Evolutionary conservation across 2,329 filamentous ascomycete species (phyloP).

Genomic region (Colletotrichum trifolii): DNA sequence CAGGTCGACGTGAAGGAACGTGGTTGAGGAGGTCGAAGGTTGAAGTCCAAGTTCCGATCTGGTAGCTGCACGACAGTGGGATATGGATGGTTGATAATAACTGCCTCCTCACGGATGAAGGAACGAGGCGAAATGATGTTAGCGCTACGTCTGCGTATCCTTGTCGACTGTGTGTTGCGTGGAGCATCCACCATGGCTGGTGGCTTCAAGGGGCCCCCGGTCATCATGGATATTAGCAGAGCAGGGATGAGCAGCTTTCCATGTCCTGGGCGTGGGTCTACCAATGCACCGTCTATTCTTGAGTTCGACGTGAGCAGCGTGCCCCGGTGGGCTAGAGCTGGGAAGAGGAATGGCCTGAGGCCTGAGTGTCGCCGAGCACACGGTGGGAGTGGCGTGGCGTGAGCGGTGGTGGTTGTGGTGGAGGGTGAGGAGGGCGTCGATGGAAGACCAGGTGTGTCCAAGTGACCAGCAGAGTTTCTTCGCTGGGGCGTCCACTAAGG

Average conservation of each 20-base stretch:
- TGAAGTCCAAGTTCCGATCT: slow-evolving; percentile 4
- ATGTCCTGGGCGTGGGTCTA: slow-evolving; percentile 41
- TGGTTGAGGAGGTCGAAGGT: slow-evolving; percentile 44
- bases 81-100: slow-evolving; percentile 38
- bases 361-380: slow-evolving; percentile 33
- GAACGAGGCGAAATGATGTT: slow-evolving; percentile 39
- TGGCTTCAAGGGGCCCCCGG: slow-evolving; percentile 40
- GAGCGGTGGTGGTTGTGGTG: slow-evolving; percentile 1
- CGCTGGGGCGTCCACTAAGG: slow-evolving; percentile 40
- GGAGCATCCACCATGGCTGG: slow-evolving; percentile 47
- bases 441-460: slow-evolving; percentile 36
- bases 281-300: slow-evolving; percentile 59
- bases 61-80: slow-evolving; percentile 31
- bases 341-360: slow-evolving; percentile 17
- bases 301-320: slow-evolving; percentile 41
- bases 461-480: slow-evolving; percentile 41
- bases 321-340: slow-evolving; percentile 47
- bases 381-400: too few species aligned
- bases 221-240: slow-evolving; percentile 38
- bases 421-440: slow-evolving; percentile 40
- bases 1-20: slow-evolving; percentile 49
- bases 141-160: slow-evolving; percentile 36
- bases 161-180: slow-evolving; percentile 45
- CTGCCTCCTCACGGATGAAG: slow-evolving; percentile 29
- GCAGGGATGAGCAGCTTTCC: slow-evolving; percentile 43